Evolutionary conservation across 768 basidiomycete genomes (phyloP).

Genomic region (Lenzites betulinus): DNA sequence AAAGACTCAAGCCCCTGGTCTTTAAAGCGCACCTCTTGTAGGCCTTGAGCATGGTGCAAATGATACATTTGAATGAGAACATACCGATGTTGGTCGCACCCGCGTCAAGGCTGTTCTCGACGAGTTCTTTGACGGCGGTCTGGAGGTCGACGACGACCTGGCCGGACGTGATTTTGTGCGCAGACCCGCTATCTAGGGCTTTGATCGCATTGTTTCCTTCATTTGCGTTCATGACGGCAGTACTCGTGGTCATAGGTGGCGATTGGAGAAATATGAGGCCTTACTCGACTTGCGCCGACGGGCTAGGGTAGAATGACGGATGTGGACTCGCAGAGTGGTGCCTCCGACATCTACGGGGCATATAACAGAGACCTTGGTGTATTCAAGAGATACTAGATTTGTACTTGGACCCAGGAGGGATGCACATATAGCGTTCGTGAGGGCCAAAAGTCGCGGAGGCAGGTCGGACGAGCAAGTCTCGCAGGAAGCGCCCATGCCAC

Average conservation of each 20-base stretch:
- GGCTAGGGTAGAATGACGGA: too few species aligned
- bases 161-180: slow-evolving; percentile 90
- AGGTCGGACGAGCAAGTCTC: too few species aligned
- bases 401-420: too few species aligned
- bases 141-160: slow-evolving; percentile 95
- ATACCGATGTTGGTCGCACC: slow-evolving; percentile 84
- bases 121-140: slow-evolving; percentile 92
- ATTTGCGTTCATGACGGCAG: neutral
- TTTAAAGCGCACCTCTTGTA: slow-evolving; percentile 84
- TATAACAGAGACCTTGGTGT: too few species aligned
- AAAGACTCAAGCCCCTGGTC: slow-evolving; percentile 80
- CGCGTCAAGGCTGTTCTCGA: slow-evolving; percentile 96
- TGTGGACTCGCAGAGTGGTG: too few species aligned
- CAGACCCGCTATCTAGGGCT: slow-evolving; percentile 73
- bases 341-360: too few species aligned
- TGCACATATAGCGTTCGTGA: too few species aligned
- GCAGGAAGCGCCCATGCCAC: too few species aligned
- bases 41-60: neutral
- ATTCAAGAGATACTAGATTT: too few species aligned
- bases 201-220: slow-evolving; percentile 32
- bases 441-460: too few species aligned
- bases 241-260: neutral
- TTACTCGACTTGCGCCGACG: too few species aligned
- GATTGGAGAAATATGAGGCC: neutral
- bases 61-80: slow-evolving; percentile 22